phyloP scores from a whole-genome alignment of 2,329 filamentous ascomycete species.

The Pestalotiopsis sp. region DNA sequence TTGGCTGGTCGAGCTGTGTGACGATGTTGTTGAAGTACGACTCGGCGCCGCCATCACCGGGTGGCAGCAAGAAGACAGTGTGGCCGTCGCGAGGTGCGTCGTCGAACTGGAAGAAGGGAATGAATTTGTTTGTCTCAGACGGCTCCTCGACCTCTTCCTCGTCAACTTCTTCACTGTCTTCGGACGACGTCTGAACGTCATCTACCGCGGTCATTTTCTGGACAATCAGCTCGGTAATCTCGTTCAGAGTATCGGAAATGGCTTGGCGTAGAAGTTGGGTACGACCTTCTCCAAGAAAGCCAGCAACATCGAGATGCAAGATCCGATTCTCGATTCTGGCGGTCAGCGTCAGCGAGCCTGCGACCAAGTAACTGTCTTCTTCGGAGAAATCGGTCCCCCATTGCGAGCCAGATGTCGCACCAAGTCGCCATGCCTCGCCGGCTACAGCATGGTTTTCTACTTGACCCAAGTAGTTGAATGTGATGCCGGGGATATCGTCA shows the following conservation, averaged over 20 bases:
- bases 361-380: neutral
- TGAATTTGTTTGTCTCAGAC: neutral
- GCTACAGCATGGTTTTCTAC: neutral
- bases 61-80: neutral
- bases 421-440: neutral
- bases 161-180: neutral
- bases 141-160: neutral
- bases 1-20: neutral
- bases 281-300: neutral
- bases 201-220: neutral
- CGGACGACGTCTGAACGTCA: neutral
- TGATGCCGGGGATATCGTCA: neutral
- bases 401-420: neutral
- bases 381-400: neutral
- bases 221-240: neutral
- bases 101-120: neutral
- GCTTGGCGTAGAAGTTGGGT: neutral
- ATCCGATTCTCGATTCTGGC: neutral
- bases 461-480: neutral
- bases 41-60: neutral
- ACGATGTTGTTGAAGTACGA: constrained; percentile 2
- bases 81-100: neutral
- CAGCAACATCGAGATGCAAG: neutral
- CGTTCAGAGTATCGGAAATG: neutral
- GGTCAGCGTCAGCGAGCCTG: neutral